Evolutionary conservation across 148 eudicot species (phyloP).

Genomic region (Rhododendron ferrugineum): DNA sequence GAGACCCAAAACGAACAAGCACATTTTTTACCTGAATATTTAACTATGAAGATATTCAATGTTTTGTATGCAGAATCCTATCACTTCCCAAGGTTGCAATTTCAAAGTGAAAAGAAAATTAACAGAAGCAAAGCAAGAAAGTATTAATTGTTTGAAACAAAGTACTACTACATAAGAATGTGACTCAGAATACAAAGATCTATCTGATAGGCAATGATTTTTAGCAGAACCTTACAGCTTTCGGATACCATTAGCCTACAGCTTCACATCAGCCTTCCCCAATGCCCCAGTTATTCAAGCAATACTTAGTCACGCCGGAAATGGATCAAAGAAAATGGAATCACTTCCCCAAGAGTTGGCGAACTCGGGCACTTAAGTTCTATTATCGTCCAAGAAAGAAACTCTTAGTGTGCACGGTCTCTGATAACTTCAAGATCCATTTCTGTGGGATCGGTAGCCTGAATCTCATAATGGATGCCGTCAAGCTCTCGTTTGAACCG

Average conservation of each 20-base stretch:
- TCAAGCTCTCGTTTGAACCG: conserved; percentile 58
- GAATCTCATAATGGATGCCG: conserved; percentile 76
- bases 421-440: conserved; percentile 70
- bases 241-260: background rate
- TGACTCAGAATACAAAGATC: background rate
- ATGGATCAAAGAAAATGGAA: background rate
- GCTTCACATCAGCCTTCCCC: background rate
- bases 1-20: background rate
- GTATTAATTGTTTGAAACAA: background rate
- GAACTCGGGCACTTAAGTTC: background rate
- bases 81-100: background rate
- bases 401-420: conserved; percentile 45
- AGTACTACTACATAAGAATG: background rate
- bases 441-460: conserved; percentile 79
- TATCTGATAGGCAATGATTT: background rate
- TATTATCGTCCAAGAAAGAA: background rate
- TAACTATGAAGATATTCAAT: background rate
- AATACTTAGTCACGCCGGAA: background rate
- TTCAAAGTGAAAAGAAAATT: background rate
- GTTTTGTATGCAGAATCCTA: background rate
- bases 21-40: background rate
- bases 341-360: background rate
- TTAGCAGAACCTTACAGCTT: background rate
- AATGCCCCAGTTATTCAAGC: background rate
- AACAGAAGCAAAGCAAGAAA: background rate